A percentile compares a stretch with the other conserved stretches of the same genome.
phyloP scores from a whole-genome alignment of 441 rosid genomes.

The Pelargonium fulgidum region DNA sequence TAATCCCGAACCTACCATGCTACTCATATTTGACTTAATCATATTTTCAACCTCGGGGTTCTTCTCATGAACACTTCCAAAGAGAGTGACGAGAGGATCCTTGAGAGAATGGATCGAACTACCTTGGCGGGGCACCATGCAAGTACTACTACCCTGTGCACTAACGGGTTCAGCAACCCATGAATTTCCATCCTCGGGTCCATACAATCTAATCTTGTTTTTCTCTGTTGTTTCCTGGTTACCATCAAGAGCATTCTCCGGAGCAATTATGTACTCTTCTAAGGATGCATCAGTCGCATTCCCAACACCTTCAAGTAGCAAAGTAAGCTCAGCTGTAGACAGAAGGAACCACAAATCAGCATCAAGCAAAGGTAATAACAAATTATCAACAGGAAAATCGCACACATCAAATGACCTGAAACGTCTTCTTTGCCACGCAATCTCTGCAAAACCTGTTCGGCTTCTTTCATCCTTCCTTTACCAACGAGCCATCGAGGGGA shows the following conservation, averaged over 20 bases:
- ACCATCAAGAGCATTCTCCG: conserved; percentile 31
- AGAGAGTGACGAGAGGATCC: conserved; percentile 46
- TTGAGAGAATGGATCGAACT: conserved; percentile 27
- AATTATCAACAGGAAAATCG: background rate
- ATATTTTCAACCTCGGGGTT: conserved; percentile 28
- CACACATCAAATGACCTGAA: conserved; percentile 33
- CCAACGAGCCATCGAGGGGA: conserved; percentile 62
- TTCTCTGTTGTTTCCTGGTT: conserved; percentile 31
- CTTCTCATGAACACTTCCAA: conserved; percentile 45
- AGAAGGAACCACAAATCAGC: conserved; percentile 14
- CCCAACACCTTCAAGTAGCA: conserved; percentile 61
- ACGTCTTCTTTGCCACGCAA: conserved; percentile 55
- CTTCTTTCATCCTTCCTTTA: conserved; percentile 52
- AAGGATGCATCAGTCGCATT: conserved; percentile 47
- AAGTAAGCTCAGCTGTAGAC: conserved; percentile 57
- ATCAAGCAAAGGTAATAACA: background rate
- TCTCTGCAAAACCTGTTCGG: conserved; percentile 44
- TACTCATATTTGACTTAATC: conserved; percentile 38
- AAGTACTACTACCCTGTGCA: conserved; percentile 24
- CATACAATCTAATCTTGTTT: conserved; percentile 34
- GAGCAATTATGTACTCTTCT: conserved; percentile 57
- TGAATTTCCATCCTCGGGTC: conserved; percentile 40
- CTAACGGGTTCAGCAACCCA: conserved; percentile 56
- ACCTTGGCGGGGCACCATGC: conserved; percentile 31
- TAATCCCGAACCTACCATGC: conserved; percentile 30